These are phyloP conservation scores for Escallonia herrerae DNA, from an alignment of 129 eudicot genomes.

Conservation along the genomic window DNA sequence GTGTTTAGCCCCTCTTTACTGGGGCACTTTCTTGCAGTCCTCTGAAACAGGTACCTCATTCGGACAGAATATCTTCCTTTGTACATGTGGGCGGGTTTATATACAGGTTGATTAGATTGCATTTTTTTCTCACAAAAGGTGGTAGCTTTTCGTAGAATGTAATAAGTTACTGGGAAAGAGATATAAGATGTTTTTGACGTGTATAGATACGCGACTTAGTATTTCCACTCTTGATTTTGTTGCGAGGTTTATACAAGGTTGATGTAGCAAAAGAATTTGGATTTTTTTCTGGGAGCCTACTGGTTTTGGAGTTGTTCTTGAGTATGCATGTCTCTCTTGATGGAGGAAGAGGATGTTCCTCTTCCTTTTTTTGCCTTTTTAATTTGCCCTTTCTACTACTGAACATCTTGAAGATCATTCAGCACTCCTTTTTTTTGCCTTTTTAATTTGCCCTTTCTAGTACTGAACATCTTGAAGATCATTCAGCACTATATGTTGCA, in stretches of 20 bases:
- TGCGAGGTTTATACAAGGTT: conserved; percentile 3
- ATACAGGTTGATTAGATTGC: neutral
- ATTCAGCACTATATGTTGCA: too few relatives aligned
- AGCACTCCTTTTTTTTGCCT: too few relatives aligned
- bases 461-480: too few relatives aligned
- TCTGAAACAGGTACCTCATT: neutral
- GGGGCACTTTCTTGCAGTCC: too few relatives aligned
- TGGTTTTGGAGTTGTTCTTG: neutral
- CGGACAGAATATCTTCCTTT: neutral
- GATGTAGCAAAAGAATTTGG: neutral
- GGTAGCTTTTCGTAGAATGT: neutral
- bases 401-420: too few relatives aligned
- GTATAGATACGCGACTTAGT: neutral
- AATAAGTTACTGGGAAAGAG: neutral
- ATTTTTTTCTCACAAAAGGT: neutral
- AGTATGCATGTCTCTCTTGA: too few relatives aligned
- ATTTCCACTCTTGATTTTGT: conserved; percentile 1
- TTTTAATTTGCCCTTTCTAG: too few relatives aligned
- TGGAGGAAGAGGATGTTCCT: too few relatives aligned
- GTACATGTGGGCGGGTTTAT: neutral
- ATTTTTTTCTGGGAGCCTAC: neutral
- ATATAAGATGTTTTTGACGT: neutral
- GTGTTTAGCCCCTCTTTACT: neutral
- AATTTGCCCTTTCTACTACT: too few relatives aligned
- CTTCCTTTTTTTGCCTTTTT: too few relatives aligned